Evolutionary conservation across 306 rosid species (phyloP), one percentile per base, ranked within the genome.

Genomic region (Cicer judaicum): DNA sequence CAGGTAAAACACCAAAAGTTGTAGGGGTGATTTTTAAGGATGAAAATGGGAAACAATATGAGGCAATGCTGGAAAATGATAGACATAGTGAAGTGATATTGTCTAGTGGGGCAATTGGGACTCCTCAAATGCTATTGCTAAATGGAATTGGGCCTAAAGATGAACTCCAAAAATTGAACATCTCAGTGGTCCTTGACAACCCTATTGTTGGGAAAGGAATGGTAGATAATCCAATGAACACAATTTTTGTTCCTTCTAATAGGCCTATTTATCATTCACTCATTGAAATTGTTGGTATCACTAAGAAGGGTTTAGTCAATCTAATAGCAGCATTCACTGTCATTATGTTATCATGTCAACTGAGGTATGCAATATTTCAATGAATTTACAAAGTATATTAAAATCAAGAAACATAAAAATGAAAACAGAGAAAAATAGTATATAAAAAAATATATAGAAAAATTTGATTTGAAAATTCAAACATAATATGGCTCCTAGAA

Each of bases 221-320:
- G 97, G 88, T 85, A 14, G 98, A 91, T 82, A 94, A 94, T 75
- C 97, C 98, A 16, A 91, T 94, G 98, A 91, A 94, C 77, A 48
- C 97, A 4, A 15, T 94, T 21, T 94, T 86, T 73, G 89, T 91
- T 72, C 98, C 98, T 68, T 74, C 87, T 24, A 82, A 70, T 0
- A 86, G 78, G 18, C 85, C 86, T 8, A 77, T 88, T 60, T 0
- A 53, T 44, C 93, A 89, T 71, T 83, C 98, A 13, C 89, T 94
- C 43, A 94, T 94, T 13, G 82, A 94, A 82, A 87, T 89, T 40
- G 98, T 94, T 6, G 98, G 98, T 13, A 94, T 94, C 69, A 91
- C 98, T 41, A 89, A 90, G 59, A 57, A 70, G 98, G 98, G 44
- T 93, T 85, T 48, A 76, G 97, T 14, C 97, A 91, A 89, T 88